These are phyloP conservation scores for Globisporangium lucens DNA, from an alignment of 352 stramenopile genomes.

Conservation along the genomic window DNA sequence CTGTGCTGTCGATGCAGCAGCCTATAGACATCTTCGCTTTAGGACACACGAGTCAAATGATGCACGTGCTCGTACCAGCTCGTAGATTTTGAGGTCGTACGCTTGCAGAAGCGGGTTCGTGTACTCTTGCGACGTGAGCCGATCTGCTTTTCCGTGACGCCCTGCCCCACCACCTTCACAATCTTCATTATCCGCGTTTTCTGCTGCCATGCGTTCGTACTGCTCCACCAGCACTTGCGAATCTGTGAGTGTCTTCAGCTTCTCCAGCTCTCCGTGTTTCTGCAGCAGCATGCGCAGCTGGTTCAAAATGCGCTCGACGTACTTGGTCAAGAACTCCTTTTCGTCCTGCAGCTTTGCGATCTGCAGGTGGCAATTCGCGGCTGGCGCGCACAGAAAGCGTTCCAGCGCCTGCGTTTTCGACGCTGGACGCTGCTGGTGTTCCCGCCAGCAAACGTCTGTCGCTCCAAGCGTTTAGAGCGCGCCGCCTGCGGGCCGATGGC, in stretches of 20 bases:
- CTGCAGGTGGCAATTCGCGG: slow-evolving; percentile 33
- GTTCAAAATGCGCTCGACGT: slow-evolving; percentile 62
- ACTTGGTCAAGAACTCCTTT: slow-evolving; percentile 60
- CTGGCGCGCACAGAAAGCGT: slow-evolving; percentile 18
- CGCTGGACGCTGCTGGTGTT: slow-evolving; percentile 1
- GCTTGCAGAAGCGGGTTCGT: slow-evolving; percentile 70
- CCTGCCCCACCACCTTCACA: background rate
- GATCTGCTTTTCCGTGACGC: background rate
- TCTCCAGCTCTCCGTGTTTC: slow-evolving; percentile 71
- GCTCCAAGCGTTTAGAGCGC: slow-evolving; percentile 21
- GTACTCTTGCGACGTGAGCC: slow-evolving; percentile 60
- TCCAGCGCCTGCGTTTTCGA: slow-evolving; percentile 1
- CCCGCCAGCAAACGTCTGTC: slow-evolving; percentile 2
- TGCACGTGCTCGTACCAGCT: slow-evolving; percentile 38
- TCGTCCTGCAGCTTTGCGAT: slow-evolving; percentile 50
- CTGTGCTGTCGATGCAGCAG: background rate
- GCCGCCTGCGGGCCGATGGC: slow-evolving; percentile 18
- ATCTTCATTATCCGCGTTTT: slow-evolving; percentile 17
- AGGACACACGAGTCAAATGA: background rate
- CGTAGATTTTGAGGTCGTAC: slow-evolving; percentile 78
- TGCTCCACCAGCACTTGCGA: slow-evolving; percentile 17
- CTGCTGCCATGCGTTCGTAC: slow-evolving; percentile 11
- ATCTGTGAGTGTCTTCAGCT: slow-evolving; percentile 57
- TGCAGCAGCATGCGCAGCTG: slow-evolving; percentile 55
- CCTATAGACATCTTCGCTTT: background rate